Conservation (phyloP, 75 land plant genomes). For the Cryptomeria japonica region DNA sequence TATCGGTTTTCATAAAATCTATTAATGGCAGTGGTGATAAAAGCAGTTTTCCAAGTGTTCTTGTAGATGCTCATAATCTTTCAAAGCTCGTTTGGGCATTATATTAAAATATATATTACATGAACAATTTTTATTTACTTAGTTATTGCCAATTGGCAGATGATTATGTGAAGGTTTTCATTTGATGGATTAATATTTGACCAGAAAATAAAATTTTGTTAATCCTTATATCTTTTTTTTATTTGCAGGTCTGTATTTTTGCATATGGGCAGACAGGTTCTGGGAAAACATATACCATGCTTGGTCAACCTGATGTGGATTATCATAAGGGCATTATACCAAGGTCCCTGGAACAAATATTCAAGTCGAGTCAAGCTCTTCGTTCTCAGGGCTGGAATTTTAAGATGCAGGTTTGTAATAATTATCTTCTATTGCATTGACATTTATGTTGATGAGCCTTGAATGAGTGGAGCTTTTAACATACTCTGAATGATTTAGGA, state of each 20-base stretch:
- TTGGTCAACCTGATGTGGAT: slow-evolving; percentile 27
- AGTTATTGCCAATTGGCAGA: no score
- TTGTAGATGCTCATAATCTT: not conserved
- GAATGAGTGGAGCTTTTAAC: not conserved
- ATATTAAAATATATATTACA: not conserved
- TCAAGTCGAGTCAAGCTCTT: slow-evolving; percentile 35
- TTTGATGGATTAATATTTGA: not conserved
- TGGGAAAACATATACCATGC: slow-evolving; percentile 42
- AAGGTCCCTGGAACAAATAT: slow-evolving; percentile 39
- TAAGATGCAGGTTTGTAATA: slow-evolving; percentile 31
- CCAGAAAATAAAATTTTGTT: not conserved
- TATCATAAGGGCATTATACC: slow-evolving; percentile 34
- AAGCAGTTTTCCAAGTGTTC: not conserved
- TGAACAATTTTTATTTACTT: not conserved
- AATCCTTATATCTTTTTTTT: not conserved
- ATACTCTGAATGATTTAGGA: not conserved
- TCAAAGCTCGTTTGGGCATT: not conserved
- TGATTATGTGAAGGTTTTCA: not conserved
- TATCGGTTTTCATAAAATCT: not conserved
- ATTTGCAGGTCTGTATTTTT: slow-evolving; percentile 37
- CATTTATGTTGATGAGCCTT: not conserved
- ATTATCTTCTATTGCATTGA: not conserved
- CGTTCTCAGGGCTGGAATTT: slow-evolving; percentile 35
- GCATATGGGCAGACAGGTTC: slow-evolving; percentile 47
- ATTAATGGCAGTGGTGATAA: not conserved